Evolutionary conservation across 805 yeast genomes (phyloP).

Genomic region (Kodamaea hsintzibuensis): DNA sequence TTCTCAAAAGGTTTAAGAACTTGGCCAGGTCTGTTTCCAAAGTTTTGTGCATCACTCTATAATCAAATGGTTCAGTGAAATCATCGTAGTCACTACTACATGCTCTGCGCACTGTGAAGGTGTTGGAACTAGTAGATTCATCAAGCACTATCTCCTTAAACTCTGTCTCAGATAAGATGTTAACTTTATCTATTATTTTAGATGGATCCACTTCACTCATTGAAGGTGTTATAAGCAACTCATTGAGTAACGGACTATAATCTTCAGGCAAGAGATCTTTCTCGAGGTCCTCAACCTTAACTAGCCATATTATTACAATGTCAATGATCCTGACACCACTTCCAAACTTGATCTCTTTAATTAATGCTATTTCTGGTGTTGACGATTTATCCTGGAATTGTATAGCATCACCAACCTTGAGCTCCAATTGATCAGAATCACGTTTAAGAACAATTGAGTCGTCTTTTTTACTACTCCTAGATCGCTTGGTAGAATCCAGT

Average conservation of each 20-base stretch:
- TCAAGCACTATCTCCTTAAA: constrained; percentile 35
- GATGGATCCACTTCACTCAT: constrained; percentile 42
- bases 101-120: constrained; percentile 45
- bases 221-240: constrained; percentile 57
- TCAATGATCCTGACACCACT: constrained; percentile 46
- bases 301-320: constrained; percentile 49
- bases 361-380: constrained; percentile 43
- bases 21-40: constrained; percentile 26
- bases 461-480: constrained; percentile 9
- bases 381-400: constrained; percentile 37
- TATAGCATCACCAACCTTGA: constrained; percentile 56
- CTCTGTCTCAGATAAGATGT: constrained; percentile 40
- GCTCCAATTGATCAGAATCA: constrained; percentile 44
- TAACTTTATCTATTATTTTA: constrained; percentile 46
- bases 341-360: constrained; percentile 54
- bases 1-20: constrained; percentile 19
- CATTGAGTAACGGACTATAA: constrained; percentile 32
- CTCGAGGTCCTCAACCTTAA: constrained; percentile 41
- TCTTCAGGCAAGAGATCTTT: constrained; percentile 17
- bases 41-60: constrained; percentile 28
- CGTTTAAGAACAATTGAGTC: constrained; percentile 14
- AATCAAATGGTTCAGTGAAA: constrained; percentile 41
- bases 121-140: constrained; percentile 22
- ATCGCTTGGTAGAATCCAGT: neutral
- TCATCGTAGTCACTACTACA: constrained; percentile 35